Evolutionary conservation across 139 green algal species (phyloP), one percentile per base, ranked within the genome.

Genomic region (Chlamydomonas asymmetrica): DNA sequence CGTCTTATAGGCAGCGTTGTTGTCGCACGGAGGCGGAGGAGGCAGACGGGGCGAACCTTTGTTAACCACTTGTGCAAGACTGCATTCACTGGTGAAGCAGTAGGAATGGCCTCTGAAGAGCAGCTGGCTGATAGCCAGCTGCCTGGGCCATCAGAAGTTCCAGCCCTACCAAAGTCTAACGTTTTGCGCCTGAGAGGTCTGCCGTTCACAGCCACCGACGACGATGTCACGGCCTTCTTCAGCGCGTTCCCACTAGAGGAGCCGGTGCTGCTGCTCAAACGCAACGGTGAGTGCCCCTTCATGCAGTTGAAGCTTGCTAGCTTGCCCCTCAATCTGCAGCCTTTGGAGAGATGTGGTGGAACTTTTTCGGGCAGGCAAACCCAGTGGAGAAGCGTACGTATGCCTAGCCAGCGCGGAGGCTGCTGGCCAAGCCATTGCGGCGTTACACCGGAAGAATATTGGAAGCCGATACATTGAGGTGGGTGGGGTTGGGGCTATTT

Each of bases 401-500:
- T 66, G 80, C 65, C 88, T 97, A 7, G 72, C 64, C 0, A 80
- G 60, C 1, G 31, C 71, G 7, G 80, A 84, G 52, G 71, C 87
- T 2, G 89, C 92, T 0, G 77, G 65, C 0, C 60, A 76, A 0
- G 91, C 91, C 0, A 78, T 95, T 1, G 41, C 85, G 31, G 75
- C 79, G 45, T 84, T 88, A 40, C 88, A 97, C 69, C 84, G 88
- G 6, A 73, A 90, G 50, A 75, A 92, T 65, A 86, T 98, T 66
- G 90, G 89, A 20, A 80, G 82, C 52, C 80, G 93, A 59, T 98
- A 98, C 80, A 92, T 98, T 41, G 93, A 98, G 89, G 38, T 34
- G 29, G 13, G 20, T 23, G 67, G 54, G 32, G 22, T 8, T 60
- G 56, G 5, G 34, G 40, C 6, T 79, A 8, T 8, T 54, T 7